phyloP scores from a whole-genome alignment of 2,329 filamentous ascomycete genomes.

The Tothia fuscella region DNA sequence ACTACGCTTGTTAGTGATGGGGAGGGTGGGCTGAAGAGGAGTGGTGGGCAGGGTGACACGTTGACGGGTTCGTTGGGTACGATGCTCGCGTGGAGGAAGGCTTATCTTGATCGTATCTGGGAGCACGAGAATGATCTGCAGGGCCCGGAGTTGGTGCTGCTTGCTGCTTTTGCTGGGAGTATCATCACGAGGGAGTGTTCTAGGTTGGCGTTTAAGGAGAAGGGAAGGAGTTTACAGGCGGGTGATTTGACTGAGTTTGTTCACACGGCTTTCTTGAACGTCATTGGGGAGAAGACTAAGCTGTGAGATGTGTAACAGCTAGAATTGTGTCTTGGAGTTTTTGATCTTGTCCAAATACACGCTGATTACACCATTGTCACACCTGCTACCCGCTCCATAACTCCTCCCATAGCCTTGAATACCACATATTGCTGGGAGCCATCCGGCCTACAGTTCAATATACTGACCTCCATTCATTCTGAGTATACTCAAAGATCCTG shows the following conservation, averaged over 20 bases:
- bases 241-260: slow-evolving; percentile 89
- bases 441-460: too few relatives aligned
- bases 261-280: slow-evolving; percentile 62
- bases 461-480: too few relatives aligned
- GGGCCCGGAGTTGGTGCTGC: slow-evolving; percentile 48
- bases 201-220: slow-evolving; percentile 71
- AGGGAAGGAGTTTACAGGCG: slow-evolving; percentile 79
- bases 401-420: too few relatives aligned
- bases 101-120: slow-evolving; percentile 79
- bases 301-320: not conserved
- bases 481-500: too few relatives aligned
- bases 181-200: slow-evolving; percentile 86
- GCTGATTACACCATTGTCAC: too few relatives aligned
- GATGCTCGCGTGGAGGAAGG: slow-evolving; percentile 75
- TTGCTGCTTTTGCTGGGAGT: slow-evolving; percentile 79
- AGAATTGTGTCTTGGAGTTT: too few relatives aligned
- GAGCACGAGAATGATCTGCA: slow-evolving; percentile 44
- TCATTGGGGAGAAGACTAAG: slow-evolving; percentile 54
- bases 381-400: too few relatives aligned
- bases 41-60: slow-evolving; percentile 91
- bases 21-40: slow-evolving; percentile 74
- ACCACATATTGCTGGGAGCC: too few relatives aligned
- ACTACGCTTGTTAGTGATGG: slow-evolving; percentile 66
- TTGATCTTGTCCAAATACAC: too few relatives aligned
- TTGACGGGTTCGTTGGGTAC: slow-evolving; percentile 83